Evolutionary conservation across 371 early-diverging fungal genomes (phyloP).

Genomic region (Syncephalastrum racemosum): DNA sequence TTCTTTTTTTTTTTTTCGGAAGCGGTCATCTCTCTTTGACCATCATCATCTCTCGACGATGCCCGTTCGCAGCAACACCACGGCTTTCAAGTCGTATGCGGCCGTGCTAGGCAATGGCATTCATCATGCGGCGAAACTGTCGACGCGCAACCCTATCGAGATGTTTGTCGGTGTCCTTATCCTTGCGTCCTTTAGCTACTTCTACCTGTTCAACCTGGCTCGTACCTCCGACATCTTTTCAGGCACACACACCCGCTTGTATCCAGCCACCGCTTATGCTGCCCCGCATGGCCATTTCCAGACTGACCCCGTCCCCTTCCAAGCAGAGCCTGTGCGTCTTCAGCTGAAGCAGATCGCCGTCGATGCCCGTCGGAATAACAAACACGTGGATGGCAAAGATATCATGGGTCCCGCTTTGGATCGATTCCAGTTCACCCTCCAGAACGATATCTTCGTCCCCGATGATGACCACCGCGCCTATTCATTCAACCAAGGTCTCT

Average conservation of each 20-base stretch:
- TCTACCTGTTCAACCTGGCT: conserved; percentile 75
- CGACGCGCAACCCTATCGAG: conserved; percentile 75
- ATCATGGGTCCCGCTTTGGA: conserved; percentile 20
- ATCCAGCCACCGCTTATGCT: conserved; percentile 55
- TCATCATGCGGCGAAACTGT: conserved; percentile 22
- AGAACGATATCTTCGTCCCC: conserved; percentile 49
- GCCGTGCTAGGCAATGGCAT: conserved; percentile 22
- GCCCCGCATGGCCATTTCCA: neutral
- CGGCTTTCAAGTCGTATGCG: conserved; percentile 24
- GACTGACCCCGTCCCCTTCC: no score
- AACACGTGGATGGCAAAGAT: conserved; percentile 34
- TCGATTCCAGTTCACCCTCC: conserved; percentile 53
- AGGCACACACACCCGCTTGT: conserved; percentile 51
- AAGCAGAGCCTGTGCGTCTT: no score
- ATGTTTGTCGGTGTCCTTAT: conserved; percentile 75
- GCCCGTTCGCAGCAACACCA: conserved; percentile 4
- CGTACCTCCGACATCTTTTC: conserved; percentile 69
- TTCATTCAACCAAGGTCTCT: conserved; percentile 36
- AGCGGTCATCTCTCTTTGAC: no score
- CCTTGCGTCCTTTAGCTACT: conserved; percentile 73
- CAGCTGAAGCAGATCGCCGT: conserved; percentile 56
- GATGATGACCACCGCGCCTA: conserved; percentile 28
- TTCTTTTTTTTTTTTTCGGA: no score
- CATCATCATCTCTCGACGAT: no score
- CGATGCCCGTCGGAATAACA: conserved; percentile 25